Conservation (phyloP, 73 alveolate species). For the Paraurostyla sp. region DNA sequence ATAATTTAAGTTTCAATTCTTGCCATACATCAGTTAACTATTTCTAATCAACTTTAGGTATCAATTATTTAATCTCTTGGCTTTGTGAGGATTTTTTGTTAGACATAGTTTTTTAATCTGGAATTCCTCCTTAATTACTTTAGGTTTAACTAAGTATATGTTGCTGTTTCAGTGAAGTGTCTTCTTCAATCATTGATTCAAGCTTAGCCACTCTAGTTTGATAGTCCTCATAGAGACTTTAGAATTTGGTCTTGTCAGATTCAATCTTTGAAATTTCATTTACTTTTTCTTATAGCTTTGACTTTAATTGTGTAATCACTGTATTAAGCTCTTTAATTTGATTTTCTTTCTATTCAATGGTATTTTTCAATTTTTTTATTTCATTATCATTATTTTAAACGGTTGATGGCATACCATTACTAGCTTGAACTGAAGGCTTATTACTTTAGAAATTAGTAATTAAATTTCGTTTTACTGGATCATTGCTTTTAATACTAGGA, state of each 20-base stretch:
- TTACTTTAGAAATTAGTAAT: neutral
- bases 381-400: neutral
- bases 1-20: conserved; percentile 54
- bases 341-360: neutral
- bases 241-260: neutral
- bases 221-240: conserved; percentile 1
- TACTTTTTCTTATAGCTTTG: conserved; percentile 17
- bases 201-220: conserved; percentile 10
- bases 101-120: neutral
- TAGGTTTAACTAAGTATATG: neutral
- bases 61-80: neutral
- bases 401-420: conserved; percentile 12
- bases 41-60: conserved; percentile 16
- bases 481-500: neutral
- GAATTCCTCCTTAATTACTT: neutral
- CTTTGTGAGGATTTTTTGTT: neutral
- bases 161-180: neutral
- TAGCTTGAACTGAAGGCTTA: neutral
- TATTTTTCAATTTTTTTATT: neutral
- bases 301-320: neutral
- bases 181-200: conserved; percentile 26
- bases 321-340: conserved; percentile 7
- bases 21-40: neutral
- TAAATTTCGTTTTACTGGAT: neutral
- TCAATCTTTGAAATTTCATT: neutral